Evolutionary conservation across 768 basidiomycete species (phyloP).

Genomic region (Tylopilus plumbeoviolaceoides): DNA sequence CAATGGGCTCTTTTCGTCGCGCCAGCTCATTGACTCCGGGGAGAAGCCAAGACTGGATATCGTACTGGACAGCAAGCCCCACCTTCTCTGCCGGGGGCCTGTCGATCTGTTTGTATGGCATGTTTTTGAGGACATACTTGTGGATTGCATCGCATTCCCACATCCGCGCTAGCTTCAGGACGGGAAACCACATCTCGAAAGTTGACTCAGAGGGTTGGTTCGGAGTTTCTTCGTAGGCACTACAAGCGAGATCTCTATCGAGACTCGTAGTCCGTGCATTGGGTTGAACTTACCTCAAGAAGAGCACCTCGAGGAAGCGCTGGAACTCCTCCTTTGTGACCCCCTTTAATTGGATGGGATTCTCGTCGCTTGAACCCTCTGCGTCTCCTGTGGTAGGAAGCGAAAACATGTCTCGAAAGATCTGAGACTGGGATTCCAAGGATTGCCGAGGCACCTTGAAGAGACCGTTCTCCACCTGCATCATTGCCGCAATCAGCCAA

Average conservation of each 20-base stretch:
- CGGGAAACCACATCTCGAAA: slow-evolving; percentile 35
- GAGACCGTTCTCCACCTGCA: slow-evolving; percentile 26
- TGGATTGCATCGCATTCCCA: slow-evolving; percentile 35
- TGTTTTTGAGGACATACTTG: slow-evolving; percentile 24
- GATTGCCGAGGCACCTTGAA: slow-evolving; percentile 26
- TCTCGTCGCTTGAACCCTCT: slow-evolving; percentile 19
- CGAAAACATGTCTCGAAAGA: slow-evolving; percentile 27
- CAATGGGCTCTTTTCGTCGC: slow-evolving; percentile 14
- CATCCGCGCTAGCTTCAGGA: slow-evolving; percentile 37
- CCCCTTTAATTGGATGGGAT: slow-evolving; percentile 22
- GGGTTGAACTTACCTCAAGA: slow-evolving; percentile 7
- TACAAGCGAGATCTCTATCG: neutral
- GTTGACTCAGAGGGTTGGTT: neutral
- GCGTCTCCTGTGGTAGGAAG: slow-evolving; percentile 9
- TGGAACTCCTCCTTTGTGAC: slow-evolving; percentile 24
- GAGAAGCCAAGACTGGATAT: slow-evolving; percentile 34
- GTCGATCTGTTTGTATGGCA: slow-evolving; percentile 17
- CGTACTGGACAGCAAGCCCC: slow-evolving; percentile 27
- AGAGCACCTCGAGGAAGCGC: slow-evolving; percentile 22
- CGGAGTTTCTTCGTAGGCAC: neutral
- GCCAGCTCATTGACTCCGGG: slow-evolving; percentile 24
- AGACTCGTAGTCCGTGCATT: too few relatives aligned
- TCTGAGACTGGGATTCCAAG: slow-evolving; percentile 20
- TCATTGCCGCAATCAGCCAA: neutral
- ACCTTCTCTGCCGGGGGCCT: slow-evolving; percentile 27